These are phyloP conservation scores for Hypomyces perniciosus DNA, from an alignment of 2,329 filamentous ascomycete genomes.

Conservation along the genomic window DNA sequence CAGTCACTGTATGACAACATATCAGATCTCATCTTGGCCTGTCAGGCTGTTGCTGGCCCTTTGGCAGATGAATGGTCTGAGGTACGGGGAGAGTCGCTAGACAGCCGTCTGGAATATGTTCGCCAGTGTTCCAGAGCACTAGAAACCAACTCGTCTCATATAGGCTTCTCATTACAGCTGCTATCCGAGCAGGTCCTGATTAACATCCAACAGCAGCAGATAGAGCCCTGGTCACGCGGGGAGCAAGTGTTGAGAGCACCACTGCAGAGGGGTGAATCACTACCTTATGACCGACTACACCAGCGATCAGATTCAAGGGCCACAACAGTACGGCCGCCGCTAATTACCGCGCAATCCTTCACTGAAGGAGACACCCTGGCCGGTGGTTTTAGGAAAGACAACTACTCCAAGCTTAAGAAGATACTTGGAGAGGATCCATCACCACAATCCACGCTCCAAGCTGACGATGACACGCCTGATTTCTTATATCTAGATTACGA, in stretches of 20 bases:
- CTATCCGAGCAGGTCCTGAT: slow-evolving; percentile 74
- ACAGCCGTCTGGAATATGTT: slow-evolving; percentile 78
- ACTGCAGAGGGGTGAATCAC: slow-evolving; percentile 52
- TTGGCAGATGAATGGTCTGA: slow-evolving; percentile 94
- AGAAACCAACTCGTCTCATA: slow-evolving; percentile 79
- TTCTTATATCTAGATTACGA: slow-evolving; percentile 85
- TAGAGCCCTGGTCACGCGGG: slow-evolving; percentile 38
- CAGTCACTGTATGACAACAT: slow-evolving; percentile 91
- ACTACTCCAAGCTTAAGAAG: slow-evolving; percentile 59
- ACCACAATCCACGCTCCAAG: slow-evolving; percentile 38
- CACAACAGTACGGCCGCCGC: slow-evolving; percentile 37
- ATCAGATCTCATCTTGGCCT: slow-evolving; percentile 79
- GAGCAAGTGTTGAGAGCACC: slow-evolving; percentile 44
- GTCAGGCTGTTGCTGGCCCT: slow-evolving; percentile 86
- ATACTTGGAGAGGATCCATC: slow-evolving; percentile 61
- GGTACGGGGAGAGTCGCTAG: slow-evolving; percentile 80
- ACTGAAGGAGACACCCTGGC: slow-evolving; percentile 51
- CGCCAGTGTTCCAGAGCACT: slow-evolving; percentile 71
- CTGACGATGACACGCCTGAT: slow-evolving; percentile 71
- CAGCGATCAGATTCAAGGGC: slow-evolving; percentile 51
- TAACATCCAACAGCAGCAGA: slow-evolving; percentile 40
- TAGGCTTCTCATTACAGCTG: slow-evolving; percentile 81
- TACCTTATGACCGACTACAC: slow-evolving; percentile 51
- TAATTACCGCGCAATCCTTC: slow-evolving; percentile 57
- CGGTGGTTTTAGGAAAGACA: slow-evolving; percentile 51